Percentiles rank a stretch among this genome's conserved stretches.
Conservation (phyloP, 2,329 filamentous ascomycete species). For the Clarireedia hainanense region DNA sequence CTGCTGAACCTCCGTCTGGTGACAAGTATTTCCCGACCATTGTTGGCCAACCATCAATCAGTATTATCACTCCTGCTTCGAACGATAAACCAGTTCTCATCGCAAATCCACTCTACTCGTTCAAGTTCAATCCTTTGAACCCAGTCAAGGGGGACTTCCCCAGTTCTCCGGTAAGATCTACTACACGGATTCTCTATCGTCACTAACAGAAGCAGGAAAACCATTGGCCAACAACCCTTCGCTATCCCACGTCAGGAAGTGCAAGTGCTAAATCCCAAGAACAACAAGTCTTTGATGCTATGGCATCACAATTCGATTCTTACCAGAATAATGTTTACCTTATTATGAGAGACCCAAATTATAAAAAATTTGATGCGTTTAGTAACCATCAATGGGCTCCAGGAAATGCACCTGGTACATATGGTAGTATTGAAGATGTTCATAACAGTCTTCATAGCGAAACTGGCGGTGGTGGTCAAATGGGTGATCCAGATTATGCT, state of each 20-base stretch:
- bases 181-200: not conserved
- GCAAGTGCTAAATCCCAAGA: conserved; percentile 17
- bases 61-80: conserved; percentile 19
- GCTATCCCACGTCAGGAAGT: conserved; percentile 19
- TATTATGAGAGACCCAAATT: conserved; percentile 39
- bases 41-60: conserved; percentile 15
- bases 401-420: conserved; percentile 13
- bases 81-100: conserved; percentile 50
- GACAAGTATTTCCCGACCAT: conserved; percentile 35
- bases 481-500: conserved; percentile 63
- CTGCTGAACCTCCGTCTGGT: conserved; percentile 32
- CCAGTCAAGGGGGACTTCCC: conserved; percentile 22
- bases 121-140: conserved; percentile 49
- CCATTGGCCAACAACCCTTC: conserved; percentile 19
- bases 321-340: conserved; percentile 20
- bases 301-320: conserved; percentile 18
- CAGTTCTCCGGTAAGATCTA: conserved; percentile 8
- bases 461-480: conserved; percentile 50
- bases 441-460: conserved; percentile 57
- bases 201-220: conserved; percentile 10
- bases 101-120: conserved; percentile 54
- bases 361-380: conserved; percentile 59
- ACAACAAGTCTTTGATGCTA: conserved; percentile 15
- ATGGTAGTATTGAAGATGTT: conserved; percentile 44
- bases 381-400: conserved; percentile 58